Conservation (phyloP, 371 early-diverging fungal species). For the Mucor sp. region DNA sequence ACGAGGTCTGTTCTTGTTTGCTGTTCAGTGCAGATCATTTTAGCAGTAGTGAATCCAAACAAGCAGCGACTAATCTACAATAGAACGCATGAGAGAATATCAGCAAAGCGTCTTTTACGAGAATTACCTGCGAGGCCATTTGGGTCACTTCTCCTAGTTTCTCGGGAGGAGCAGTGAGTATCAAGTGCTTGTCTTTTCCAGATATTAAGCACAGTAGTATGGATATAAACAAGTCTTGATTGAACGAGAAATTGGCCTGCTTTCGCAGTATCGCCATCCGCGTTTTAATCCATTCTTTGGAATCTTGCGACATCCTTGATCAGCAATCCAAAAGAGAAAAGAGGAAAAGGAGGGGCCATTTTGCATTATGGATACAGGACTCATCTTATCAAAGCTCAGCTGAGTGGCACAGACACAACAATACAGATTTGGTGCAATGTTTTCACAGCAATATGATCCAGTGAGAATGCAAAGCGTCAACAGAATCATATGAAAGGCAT, state of each 20-base stretch:
- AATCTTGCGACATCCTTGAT: conserved; percentile 32
- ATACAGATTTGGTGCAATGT: neutral
- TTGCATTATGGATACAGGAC: conserved; percentile 1
- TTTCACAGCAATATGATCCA: neutral
- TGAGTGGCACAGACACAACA: neutral
- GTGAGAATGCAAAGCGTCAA: neutral
- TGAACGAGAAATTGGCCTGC: conserved; percentile 45
- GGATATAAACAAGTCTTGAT: conserved; percentile 50
- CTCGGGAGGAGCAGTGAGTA: conserved; percentile 43
- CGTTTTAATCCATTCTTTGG: conserved; percentile 48
- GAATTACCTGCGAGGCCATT: conserved; percentile 44
- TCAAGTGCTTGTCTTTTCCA: conserved; percentile 41
- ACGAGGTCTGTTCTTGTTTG: conserved; percentile 37
- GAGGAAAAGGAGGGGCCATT: neutral
- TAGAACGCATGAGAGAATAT: neutral
- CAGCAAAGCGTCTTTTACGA: neutral
- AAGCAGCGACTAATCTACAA: conserved; percentile 37
- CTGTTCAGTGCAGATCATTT: conserved; percentile 30
- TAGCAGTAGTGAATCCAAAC: conserved; percentile 49
- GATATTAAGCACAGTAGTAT: conserved; percentile 47
- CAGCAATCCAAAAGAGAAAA: neutral
- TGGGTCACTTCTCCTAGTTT: conserved; percentile 40
- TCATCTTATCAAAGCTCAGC: neutral
- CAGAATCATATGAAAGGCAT: neutral
- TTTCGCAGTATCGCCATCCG: conserved; percentile 39